phyloP scores from a whole-genome alignment of 2,329 filamentous ascomycete species.

The Proliferodiscus dingleyae region DNA sequence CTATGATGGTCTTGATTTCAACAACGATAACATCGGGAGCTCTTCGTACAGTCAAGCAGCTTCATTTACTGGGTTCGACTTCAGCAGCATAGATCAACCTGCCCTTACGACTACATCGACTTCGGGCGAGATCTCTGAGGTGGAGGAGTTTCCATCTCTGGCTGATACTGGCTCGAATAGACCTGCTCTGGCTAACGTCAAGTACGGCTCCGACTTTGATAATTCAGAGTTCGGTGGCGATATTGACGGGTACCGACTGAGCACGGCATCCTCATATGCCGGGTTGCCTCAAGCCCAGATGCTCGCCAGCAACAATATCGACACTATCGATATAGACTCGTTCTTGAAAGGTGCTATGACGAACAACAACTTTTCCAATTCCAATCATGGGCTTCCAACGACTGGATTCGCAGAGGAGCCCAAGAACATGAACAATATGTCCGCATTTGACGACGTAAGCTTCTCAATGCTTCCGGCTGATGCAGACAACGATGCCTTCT shows the following conservation, averaged over 20 bases:
- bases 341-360: constrained; percentile 41
- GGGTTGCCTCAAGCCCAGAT: constrained; percentile 42
- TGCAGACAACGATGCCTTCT: constrained; percentile 42
- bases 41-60: constrained; percentile 52
- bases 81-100: constrained; percentile 49
- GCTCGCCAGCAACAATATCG: constrained; percentile 43
- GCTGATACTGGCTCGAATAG: constrained; percentile 34
- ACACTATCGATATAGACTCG: constrained; percentile 50
- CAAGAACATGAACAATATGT: constrained; percentile 40
- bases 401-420: constrained; percentile 24
- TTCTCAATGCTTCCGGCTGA: constrained; percentile 40
- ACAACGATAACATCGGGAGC: constrained; percentile 45
- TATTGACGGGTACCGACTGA: constrained; percentile 45
- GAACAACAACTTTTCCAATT: constrained; percentile 9
- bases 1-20: constrained; percentile 47
- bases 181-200: constrained; percentile 34
- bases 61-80: constrained; percentile 51
- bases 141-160: constrained; percentile 50
- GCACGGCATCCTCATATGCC: constrained; percentile 43
- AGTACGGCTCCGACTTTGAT: constrained; percentile 35
- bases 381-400: constrained; percentile 20
- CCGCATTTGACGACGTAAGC: constrained; percentile 33
- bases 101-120: constrained; percentile 54
- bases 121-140: constrained; percentile 63
- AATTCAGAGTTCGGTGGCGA: constrained; percentile 36